A percentile compares a stretch with the other conserved stretches of the same genome.
Evolutionary conservation across 2,329 filamentous ascomycete species (phyloP).

Genomic region (Lachnellula suecica): DNA sequence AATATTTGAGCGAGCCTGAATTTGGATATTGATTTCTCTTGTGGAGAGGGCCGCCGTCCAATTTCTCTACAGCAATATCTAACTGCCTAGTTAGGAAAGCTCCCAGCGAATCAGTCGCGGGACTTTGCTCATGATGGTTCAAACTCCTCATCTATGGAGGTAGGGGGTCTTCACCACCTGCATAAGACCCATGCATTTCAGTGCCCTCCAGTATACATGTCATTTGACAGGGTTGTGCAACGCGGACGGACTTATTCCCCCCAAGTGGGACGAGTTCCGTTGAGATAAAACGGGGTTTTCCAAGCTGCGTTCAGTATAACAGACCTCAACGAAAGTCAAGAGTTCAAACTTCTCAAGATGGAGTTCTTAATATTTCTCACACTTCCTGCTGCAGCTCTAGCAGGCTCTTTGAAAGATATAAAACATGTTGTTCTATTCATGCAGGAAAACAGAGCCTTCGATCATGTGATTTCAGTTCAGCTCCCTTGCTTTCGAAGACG

Average conservation of each 20-base stretch:
- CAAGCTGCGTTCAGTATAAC: too few species aligned
- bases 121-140: not conserved
- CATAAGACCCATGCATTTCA: not conserved
- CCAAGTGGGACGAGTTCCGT: not conserved
- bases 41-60: not conserved
- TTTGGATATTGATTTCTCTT: too few species aligned
- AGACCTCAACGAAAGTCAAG: too few species aligned
- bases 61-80: not conserved
- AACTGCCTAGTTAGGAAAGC: not conserved
- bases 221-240: too few species aligned
- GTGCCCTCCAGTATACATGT: not conserved
- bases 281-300: too few species aligned
- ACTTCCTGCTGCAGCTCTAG: conserved; percentile 13
- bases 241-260: too few species aligned
- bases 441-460: conserved; percentile 45
- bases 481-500: not conserved
- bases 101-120: not conserved
- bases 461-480: conserved; percentile 30
- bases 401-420: conserved; percentile 46
- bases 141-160: not conserved
- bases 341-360: not conserved
- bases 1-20: too few species aligned
- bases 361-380: not conserved
- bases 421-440: conserved; percentile 58
- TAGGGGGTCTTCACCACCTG: not conserved